These are phyloP conservation scores for Linum trigynum DNA, from an alignment of 345 rosid genomes.

Conservation along the genomic window DNA sequence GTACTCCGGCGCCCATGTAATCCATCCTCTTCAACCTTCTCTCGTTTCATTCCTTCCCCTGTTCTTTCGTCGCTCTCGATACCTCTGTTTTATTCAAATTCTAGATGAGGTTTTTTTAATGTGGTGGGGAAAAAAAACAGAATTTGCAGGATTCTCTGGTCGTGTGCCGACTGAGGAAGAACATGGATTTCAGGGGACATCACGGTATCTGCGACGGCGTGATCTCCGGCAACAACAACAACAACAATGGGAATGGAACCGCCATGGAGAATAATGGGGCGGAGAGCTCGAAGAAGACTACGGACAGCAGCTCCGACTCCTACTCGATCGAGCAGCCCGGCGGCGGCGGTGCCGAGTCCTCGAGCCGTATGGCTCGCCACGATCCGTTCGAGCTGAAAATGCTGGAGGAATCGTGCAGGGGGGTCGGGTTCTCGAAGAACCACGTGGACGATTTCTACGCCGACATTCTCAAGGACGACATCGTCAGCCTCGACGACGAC, in stretches of 20 bases:
- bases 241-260: slow-evolving; percentile 12
- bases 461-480: background rate
- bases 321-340: slow-evolving; percentile 39
- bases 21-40: no score
- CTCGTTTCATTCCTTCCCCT: background rate
- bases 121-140: background rate
- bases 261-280: slow-evolving; percentile 25
- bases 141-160: slow-evolving; percentile 58
- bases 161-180: slow-evolving; percentile 74
- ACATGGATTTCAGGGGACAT: slow-evolving; percentile 36
- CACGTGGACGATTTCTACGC: background rate
- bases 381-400: slow-evolving; percentile 6
- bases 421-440: background rate
- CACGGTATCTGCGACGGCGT: slow-evolving; percentile 12
- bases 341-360: slow-evolving; percentile 13
- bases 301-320: slow-evolving; percentile 37
- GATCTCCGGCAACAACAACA: no score
- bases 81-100: background rate
- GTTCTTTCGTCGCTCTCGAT: background rate
- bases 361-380: slow-evolving; percentile 24
- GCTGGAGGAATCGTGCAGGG: background rate
- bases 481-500: background rate
- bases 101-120: background rate
- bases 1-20: slow-evolving; percentile 54
- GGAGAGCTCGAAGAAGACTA: slow-evolving; percentile 29